Base-by-base conservation (phyloP, 306 rosid genomes). In the Fragaria iinumae region DNA sequence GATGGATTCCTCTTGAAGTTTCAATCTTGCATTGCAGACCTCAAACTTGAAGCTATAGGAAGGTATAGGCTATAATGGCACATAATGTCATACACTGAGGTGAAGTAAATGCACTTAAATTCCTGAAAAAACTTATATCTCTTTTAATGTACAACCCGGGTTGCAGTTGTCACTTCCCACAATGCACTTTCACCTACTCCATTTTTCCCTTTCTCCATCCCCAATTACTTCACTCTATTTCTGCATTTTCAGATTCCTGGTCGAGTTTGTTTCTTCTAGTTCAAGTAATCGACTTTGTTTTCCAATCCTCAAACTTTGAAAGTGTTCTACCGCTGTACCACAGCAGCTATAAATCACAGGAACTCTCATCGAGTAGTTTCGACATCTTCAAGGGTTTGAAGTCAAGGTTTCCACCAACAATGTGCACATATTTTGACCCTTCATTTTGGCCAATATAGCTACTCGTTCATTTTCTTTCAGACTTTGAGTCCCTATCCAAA, bases 71-170 rank as follows among this genome's bases (percentile, higher is more conserved):
- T 43, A 41, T 73, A 41, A 38, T 71, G 63, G 48, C 70, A 25
- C 62, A 20, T 34, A 53, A 34, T 53, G 66, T 38, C 76, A 17
- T 56, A 71, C 16, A 55, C 45, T 71, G 21, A 72, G 47, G 16
- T 1, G 73, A 65, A 57, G 29, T 62, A 48, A 75, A 80, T 75
- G 73, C 73, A 11, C 48, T 76, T 43, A 11, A 59, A 59, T 50
- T 82, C 47, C 32, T 5, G 36, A 13, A 47, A 47, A 20, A 39
- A 38, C 17, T 18, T 21, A 52, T 57, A n/a, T 53, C 36, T 43
- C 41, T 44, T 43, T 79, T 79, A 44, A 73, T 53, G 69, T 67
- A 56, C 52, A 80, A 45, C 50, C 65, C 16, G 38, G 8, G 27
- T 21, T 74, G 11, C 59, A 41, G 50, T 43, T 79, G 69, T 27